Base-by-base conservation (phyloP, 805 yeast species). In the Candida taoyuanica region DNA sequence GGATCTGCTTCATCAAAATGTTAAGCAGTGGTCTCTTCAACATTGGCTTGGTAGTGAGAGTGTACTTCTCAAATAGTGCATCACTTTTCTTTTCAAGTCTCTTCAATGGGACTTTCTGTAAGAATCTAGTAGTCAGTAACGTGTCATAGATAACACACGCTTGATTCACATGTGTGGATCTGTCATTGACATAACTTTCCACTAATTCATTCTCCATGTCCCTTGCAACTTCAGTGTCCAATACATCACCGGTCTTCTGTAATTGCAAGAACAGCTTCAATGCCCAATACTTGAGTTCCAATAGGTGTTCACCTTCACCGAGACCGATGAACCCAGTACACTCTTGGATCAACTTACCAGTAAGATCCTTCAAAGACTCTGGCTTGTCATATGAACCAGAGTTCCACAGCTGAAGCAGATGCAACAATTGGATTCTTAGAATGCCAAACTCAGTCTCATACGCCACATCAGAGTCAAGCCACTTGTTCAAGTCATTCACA, bases 391-490 rank as follows among this genome's bases (percentile, higher is more conserved):
- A 45, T 4, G 31, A 40, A 17, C 60, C 37, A 2, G 50, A 50
- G 2, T 52, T 39, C 29, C 75, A 64, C 34, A 82, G 68, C 18
- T 65, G 67, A 13, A 78, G 55, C 17, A 83, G 50, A 21, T 68
- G 73, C 16, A 43, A 21, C 24, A 43, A 14, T 13, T 34, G 39
- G 14, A 75, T 56, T 53, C 91, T 67, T 20, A 77, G 56, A 5
- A 65, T 56, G 14, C 64, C 50, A 43, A 83, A 85, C 6, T 62
- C 70, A 0, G 63, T 58, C 15, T 79, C 86, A 54, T 74, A 81
- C 1, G 82, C 76, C 35, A 70, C 48, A 16, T 76, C 86, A 13
- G 79, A 68, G 17, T 78, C 83, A 17, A 81, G 48, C 85, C 89
- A 81, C 15, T 60, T 60, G 5, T 58, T 52, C 2, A 87, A 46